Percentiles rank a stretch among this genome's conserved stretches.
These are phyloP conservation scores for Ceratocystis huliohia DNA, from an alignment of 2,329 filamentous ascomycete genomes.

Conservation along the genomic window DNA sequence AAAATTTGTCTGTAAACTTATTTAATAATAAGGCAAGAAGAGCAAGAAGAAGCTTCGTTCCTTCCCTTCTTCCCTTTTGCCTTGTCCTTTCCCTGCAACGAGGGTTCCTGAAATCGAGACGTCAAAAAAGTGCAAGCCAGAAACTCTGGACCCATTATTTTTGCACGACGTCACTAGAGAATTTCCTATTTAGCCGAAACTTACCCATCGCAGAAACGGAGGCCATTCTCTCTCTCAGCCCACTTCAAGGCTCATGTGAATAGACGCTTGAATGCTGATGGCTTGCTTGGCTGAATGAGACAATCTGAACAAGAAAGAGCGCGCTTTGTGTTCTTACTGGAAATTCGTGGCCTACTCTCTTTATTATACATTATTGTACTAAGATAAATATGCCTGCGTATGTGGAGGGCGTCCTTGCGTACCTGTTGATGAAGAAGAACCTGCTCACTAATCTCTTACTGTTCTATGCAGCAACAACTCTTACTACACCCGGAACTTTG, in stretches of 20 bases:
- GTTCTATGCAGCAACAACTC: constrained; percentile 14
- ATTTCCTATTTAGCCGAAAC: constrained; percentile 7
- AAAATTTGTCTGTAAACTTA: not conserved
- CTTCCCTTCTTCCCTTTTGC: not conserved
- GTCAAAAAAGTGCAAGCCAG: not conserved
- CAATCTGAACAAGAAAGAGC: not conserved
- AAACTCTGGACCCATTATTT: constrained; percentile 2
- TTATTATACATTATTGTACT: not conserved
- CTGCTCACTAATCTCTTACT: too few relatives aligned
- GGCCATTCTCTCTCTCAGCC: not conserved
- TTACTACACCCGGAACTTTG: constrained; percentile 83
- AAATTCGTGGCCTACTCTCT: not conserved
- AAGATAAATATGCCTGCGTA: constrained; percentile 15
- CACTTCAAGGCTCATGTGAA: not conserved
- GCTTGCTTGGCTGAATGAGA: not conserved
- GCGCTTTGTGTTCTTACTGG: not conserved
- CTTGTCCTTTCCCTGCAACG: not conserved
- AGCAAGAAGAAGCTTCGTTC: not conserved
- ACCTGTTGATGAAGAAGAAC: not conserved
- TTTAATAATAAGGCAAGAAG: not conserved
- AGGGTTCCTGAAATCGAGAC: constrained; percentile 3
- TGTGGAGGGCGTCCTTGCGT: constrained; percentile 1
- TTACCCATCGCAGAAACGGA: not conserved
- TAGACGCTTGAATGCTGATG: too few relatives aligned
- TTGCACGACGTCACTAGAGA: constrained; percentile 13